Percentiles rank a stretch among this genome's conserved stretches.
Evolutionary conservation across 768 basidiomycete species (phyloP).

Genomic region (Tulasnella sp.): DNA sequence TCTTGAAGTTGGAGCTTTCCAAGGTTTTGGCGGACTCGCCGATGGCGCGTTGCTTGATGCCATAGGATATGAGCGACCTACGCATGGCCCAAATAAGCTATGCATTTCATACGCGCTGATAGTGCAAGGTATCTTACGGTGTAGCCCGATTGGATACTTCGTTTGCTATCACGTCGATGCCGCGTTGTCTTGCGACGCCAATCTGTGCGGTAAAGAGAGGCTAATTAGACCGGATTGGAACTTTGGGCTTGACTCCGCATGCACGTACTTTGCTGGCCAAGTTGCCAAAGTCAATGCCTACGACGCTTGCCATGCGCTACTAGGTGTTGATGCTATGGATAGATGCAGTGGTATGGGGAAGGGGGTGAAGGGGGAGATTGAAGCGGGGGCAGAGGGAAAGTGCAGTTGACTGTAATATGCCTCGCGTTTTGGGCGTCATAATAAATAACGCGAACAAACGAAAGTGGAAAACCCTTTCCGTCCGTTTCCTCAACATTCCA

Average conservation of each 20-base stretch:
- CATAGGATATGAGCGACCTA: conserved; percentile 93
- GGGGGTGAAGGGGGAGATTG: conserved; percentile 5
- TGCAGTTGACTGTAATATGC: conserved; percentile 13
- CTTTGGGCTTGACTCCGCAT: conserved; percentile 15
- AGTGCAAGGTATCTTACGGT: conserved; percentile 54
- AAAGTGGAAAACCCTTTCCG: not conserved
- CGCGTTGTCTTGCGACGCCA: conserved; percentile 89
- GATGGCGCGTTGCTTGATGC: conserved; percentile 80
- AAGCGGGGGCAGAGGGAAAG: conserved; percentile 1
- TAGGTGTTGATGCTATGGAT: conserved; percentile 8
- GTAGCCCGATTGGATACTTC: conserved; percentile 96
- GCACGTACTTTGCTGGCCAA: conserved; percentile 71
- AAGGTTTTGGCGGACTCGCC: conserved; percentile 96
- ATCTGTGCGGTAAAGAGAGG: conserved; percentile 46
- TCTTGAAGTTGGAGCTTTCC: conserved; percentile 96
- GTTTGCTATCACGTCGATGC: conserved; percentile 97
- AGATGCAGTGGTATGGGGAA: conserved; percentile 2
- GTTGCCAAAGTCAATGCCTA: conserved; percentile 90
- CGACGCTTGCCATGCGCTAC: conserved; percentile 63
- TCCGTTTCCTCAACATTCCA: not conserved
- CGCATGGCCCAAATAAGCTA: not conserved
- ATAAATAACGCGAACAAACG: not conserved
- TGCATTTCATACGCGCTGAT: not conserved
- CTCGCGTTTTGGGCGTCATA: not conserved
- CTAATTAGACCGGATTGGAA: conserved; percentile 10